Base-by-base conservation (phyloP, 2,329 filamentous ascomycete genomes). In the Aureobasidium sp. region DNA sequence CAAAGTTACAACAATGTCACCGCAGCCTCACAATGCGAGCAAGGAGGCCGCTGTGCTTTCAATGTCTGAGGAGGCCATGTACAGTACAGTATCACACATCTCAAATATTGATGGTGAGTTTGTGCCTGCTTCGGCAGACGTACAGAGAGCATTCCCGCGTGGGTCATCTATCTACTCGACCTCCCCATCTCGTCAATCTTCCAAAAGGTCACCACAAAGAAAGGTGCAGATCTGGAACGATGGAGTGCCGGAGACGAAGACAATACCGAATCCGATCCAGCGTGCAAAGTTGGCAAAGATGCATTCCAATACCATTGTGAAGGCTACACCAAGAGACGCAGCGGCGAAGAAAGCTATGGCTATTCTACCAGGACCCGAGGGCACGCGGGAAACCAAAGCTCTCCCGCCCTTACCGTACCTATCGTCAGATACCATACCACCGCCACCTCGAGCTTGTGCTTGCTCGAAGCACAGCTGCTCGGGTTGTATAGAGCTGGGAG, bases 41-140 rank as follows among this genome's bases (percentile, higher is more conserved):
- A 53, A 61, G 7, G 41, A 54, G 29, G 32, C 49, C 30, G 49
- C 37, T 11, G 36, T 45, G 21, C 59, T 61, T 10, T 61, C 59
- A 21, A 53, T 54, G 50, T 61, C 61, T 3, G 61, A 54, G 16
- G 61, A 60, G 3, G 54, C 55, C 16, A 59, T 54, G 54, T 54
- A 30, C 41, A 59, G 44, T 16, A 47, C 61, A n/a, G 55, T 48
- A 14, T 58, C 61, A 9, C 45, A 59, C 34, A 42, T 60, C 5
- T 60, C 57, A 3, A 60, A 60, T 14, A 30, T 60, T n/a, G 57
- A 60, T 10, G 57, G 57, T 13, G 45, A 50, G 30, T 60, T 60
- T 34, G 37, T 60, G 10, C 57, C 57, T 34, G 45, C 36, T n/a
- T 60, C 57, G 13, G 27, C 7, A 32, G 57, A 42, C 11, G 47